phyloP scores from a whole-genome alignment of 1,284 basidiomycete genomes.

The Mycena citricolor region DNA sequence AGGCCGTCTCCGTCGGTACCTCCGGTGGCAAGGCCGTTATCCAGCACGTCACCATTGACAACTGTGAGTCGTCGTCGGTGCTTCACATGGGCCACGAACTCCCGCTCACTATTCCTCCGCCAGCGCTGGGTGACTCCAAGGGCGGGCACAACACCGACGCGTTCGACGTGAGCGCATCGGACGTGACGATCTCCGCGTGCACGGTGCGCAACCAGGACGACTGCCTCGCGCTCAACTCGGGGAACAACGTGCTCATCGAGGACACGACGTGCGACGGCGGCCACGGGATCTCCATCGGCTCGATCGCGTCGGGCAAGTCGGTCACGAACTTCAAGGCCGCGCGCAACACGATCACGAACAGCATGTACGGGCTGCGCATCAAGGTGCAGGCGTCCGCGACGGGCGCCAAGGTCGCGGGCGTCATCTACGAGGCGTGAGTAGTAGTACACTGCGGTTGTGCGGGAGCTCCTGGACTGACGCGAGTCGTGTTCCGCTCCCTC shows the following conservation, averaged over 20 bases:
- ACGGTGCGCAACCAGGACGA: too few species aligned
- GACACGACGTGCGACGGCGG: slow-evolving; percentile 55
- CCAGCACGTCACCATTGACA: slow-evolving; percentile 19
- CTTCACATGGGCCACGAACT: not conserved
- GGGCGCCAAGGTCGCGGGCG: slow-evolving; percentile 19
- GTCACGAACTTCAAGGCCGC: slow-evolving; percentile 49
- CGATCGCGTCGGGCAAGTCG: slow-evolving; percentile 44
- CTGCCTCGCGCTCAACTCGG: slow-evolving; percentile 60
- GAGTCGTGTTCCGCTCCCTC: not conserved
- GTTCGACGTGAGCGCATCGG: slow-evolving; percentile 43
- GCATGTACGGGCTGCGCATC: slow-evolving; percentile 26
- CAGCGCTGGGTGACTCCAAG: too few species aligned
- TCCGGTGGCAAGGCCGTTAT: slow-evolving; percentile 12
- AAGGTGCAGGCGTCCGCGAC: slow-evolving; percentile 16
- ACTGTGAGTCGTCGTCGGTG: too few species aligned
- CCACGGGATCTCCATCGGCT: slow-evolving; percentile 64
- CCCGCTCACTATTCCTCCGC: slow-evolving; percentile 17
- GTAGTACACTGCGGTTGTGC: not conserved
- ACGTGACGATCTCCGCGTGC: slow-evolving; percentile 40
- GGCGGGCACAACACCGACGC: slow-evolving; percentile 59
- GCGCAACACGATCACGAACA: slow-evolving; percentile 48
- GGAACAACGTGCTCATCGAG: slow-evolving; percentile 53
- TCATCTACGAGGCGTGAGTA: slow-evolving; percentile 12
- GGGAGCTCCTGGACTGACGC: too few species aligned
- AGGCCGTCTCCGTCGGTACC: slow-evolving; percentile 23